A percentile compares a stretch with the other conserved stretches of the same genome.
Evolutionary conservation across 176 grass and related monocot genomes (phyloP).

Genomic region (Carex myosuroides): DNA sequence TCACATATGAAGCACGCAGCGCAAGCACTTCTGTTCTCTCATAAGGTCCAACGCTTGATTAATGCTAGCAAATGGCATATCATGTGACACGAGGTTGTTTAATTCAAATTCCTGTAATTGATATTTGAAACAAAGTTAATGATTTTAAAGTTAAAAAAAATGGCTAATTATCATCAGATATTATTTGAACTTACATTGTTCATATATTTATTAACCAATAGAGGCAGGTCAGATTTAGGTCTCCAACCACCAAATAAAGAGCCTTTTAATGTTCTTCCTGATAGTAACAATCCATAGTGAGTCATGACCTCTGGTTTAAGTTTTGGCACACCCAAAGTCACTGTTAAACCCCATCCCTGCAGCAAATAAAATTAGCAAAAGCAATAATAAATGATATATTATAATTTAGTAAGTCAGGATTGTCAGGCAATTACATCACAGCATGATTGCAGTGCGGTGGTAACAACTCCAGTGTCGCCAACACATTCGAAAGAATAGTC

Average conservation of each 20-base stretch:
- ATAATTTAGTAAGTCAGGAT: not conserved
- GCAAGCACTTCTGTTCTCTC: slow-evolving; percentile 72
- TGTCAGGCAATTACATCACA: slow-evolving; percentile 60
- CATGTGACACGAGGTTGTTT: slow-evolving; percentile 75
- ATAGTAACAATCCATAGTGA: slow-evolving; percentile 83
- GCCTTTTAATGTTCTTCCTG: slow-evolving; percentile 92
- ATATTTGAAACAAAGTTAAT: slow-evolving; percentile 7
- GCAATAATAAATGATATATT: slow-evolving; percentile 16
- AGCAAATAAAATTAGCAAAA: slow-evolving; percentile 12
- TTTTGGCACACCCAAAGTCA: slow-evolving; percentile 97
- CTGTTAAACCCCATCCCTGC: slow-evolving; percentile 86
- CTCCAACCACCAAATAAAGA: slow-evolving; percentile 98
- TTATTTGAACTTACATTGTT: slow-evolving; percentile 41
- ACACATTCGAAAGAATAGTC: slow-evolving; percentile 96
- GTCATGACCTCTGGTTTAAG: slow-evolving; percentile 52
- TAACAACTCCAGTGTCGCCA: slow-evolving; percentile 72
- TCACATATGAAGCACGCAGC: slow-evolving; percentile 87
- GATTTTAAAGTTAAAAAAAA: not conserved
- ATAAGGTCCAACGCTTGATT: slow-evolving; percentile 74
- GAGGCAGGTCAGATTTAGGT: slow-evolving; percentile 89
- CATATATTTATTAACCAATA: slow-evolving; percentile 66
- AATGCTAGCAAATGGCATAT: slow-evolving; percentile 67
- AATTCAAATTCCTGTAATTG: slow-evolving; percentile 75
- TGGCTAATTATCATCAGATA: not conserved
- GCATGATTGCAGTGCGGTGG: slow-evolving; percentile 78